Conservation (phyloP, 2,329 filamentous ascomycete species). For the Fonsecaea monophora region DNA sequence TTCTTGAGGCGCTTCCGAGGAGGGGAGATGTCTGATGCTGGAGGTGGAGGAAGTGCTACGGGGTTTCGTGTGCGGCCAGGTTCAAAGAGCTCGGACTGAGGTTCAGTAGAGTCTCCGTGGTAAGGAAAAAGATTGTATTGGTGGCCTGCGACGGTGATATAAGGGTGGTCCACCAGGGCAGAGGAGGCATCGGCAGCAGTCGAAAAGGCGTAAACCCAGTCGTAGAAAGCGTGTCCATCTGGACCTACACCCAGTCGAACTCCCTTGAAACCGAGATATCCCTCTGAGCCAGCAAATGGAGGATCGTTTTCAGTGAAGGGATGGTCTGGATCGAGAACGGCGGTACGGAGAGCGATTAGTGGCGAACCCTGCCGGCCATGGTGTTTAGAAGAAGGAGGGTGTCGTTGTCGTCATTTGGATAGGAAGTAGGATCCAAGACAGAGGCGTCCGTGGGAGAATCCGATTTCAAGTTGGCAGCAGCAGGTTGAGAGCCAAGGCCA, state of each 20-base stretch:
- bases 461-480: neutral
- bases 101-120: slow-evolving; percentile 10
- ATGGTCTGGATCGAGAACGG: slow-evolving; percentile 9
- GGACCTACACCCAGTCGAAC: neutral
- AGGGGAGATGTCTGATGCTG: slow-evolving; percentile 15
- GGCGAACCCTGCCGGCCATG: slow-evolving; percentile 23
- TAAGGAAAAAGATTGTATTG: slow-evolving; percentile 15
- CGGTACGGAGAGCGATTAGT: slow-evolving; percentile 1
- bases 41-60: neutral
- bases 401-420: neutral
- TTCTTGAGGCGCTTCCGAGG: slow-evolving; percentile 22
- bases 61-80: neutral
- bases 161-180: slow-evolving; percentile 16
- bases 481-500: neutral
- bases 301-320: slow-evolving; percentile 14
- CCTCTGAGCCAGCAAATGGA: slow-evolving; percentile 17
- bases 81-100: slow-evolving; percentile 15
- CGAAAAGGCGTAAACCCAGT: slow-evolving; percentile 26
- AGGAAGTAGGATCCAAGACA: neutral
- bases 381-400: slow-evolving; percentile 16
- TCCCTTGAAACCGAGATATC: slow-evolving; percentile 15
- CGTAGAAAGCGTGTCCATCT: slow-evolving; percentile 4
- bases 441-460: neutral
- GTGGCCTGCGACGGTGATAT: slow-evolving; percentile 6
- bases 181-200: slow-evolving; percentile 29